Conservation (phyloP, 345 rosid genomes). For the Citrus sinensis region DVS_A1.0 CM039167.1:24313501-24314000, state of each 20-base stretch:
- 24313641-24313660: background rate
- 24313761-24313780: constrained; percentile 5
- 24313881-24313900: constrained; percentile 46
- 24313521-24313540: constrained; percentile 5
- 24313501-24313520: no score
- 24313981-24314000: constrained; percentile 71
- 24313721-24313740: background rate
- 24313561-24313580: background rate
- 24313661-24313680: constrained; percentile 7
- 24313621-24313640: background rate
- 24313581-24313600: constrained; percentile 29
- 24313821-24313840: constrained; percentile 48
- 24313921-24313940: constrained; percentile 43
- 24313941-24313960: constrained; percentile 52
- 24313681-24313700: background rate
- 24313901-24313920: constrained; percentile 28
- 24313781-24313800: background rate
- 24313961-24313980: constrained; percentile 46
- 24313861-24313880: constrained; percentile 40
- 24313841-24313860: constrained; percentile 49
- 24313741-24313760: background rate
- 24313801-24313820: constrained; percentile 18
- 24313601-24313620: constrained; percentile 11
- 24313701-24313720: background rate
- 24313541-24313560: constrained; percentile 23